Evolutionary conservation across 192 early-diverging fungal genomes (phyloP).

Genomic region (Coemansia sp.): DNA sequence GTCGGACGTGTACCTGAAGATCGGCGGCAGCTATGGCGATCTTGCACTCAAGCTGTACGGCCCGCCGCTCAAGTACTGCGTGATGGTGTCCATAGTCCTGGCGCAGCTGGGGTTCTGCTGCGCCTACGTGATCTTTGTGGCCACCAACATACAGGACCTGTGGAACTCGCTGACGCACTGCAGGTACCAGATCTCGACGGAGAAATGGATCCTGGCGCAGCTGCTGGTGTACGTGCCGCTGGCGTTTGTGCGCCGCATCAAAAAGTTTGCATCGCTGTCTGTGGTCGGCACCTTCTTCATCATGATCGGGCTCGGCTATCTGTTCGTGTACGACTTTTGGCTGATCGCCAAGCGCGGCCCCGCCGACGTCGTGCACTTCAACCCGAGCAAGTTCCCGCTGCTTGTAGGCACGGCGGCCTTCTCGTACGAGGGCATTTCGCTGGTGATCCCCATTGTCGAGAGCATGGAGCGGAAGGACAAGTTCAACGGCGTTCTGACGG

Average conservation of each 20-base stretch:
- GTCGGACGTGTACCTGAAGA: conserved; percentile 60
- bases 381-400: conserved; percentile 76
- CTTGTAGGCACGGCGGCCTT: conserved; percentile 96
- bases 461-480: conserved; percentile 90
- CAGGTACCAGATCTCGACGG: conserved; percentile 58
- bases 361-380: conserved; percentile 74
- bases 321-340: conserved; percentile 80
- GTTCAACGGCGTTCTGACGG: conserved; percentile 80
- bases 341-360: conserved; percentile 63
- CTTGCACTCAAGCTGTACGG: conserved; percentile 68
- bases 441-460: conserved; percentile 72
- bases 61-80: conserved; percentile 59
- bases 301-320: conserved; percentile 79
- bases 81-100: conserved; percentile 69
- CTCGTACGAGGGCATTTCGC: conserved; percentile 87
- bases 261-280: conserved; percentile 80
- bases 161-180: conserved; percentile 70
- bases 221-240: conserved; percentile 77
- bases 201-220: conserved; percentile 77
- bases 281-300: conserved; percentile 93
- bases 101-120: conserved; percentile 87
- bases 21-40: conserved; percentile 68
- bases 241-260: conserved; percentile 89
- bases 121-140: conserved; percentile 86
- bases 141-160: conserved; percentile 75